Conservation (phyloP, 495 filamentous ascomycete species). For the Collariella sp. region DNA sequence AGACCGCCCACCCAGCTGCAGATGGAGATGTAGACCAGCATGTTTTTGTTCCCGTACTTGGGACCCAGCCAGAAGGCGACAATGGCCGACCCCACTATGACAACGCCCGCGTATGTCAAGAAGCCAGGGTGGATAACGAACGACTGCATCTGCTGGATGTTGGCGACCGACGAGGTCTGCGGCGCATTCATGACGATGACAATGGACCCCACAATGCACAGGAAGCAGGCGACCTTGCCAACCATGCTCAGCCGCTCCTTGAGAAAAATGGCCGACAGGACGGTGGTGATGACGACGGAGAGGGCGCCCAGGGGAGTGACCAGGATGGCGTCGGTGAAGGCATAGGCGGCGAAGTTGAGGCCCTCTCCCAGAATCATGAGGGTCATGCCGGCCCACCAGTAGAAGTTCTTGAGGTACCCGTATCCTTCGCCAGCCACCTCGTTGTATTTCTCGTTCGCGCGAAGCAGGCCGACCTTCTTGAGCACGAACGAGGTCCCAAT, state of each 20-base stretch:
- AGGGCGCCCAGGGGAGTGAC: constrained; percentile 94
- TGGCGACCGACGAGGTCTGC: constrained; percentile 67
- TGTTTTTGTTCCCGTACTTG: constrained; percentile 88
- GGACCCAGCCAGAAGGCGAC: constrained; percentile 79
- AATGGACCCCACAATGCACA: constrained; percentile 87
- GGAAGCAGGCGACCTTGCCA: constrained; percentile 90
- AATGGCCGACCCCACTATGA: constrained; percentile 63
- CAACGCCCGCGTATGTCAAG: constrained; percentile 71
- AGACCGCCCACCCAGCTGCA: constrained; percentile 92
- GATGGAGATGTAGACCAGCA: constrained; percentile 94
- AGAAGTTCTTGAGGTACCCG: constrained; percentile 92
- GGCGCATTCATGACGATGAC: constrained; percentile 94
- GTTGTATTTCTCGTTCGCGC: constrained; percentile 91
- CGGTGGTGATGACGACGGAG: constrained; percentile 86
- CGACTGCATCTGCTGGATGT: constrained; percentile 87
- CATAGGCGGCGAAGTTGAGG: constrained; percentile 96
- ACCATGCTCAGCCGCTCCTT: constrained; percentile 94
- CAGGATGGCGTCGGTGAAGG: constrained; percentile 93
- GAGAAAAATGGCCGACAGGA: constrained; percentile 90
- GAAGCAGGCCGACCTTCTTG: constrained; percentile 86
- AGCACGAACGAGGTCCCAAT: constrained; percentile 94
- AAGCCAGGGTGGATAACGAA: constrained; percentile 87
- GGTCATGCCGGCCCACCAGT: constrained; percentile 95
- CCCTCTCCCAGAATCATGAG: constrained; percentile 96
- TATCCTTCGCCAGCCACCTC: constrained; percentile 96